Evolutionary conservation across 768 basidiomycete species (phyloP), one percentile per base, ranked within the genome.

Genomic region (Trametes maxima): DNA sequence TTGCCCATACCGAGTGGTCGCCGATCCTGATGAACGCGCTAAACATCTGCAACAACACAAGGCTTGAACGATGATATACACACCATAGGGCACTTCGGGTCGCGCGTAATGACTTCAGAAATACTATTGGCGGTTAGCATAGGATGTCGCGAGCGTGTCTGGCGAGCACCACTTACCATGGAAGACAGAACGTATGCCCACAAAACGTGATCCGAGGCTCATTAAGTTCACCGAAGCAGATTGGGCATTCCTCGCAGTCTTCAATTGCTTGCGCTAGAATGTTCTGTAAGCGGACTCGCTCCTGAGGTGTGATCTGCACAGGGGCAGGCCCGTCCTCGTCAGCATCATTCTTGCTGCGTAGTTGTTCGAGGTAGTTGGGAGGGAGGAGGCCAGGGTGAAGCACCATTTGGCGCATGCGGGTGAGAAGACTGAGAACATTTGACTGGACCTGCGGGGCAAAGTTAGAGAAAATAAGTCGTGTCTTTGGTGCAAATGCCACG

Each of bases 71-170:
- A 3, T 6, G 13, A 28, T 22, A 1, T 12, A 45, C 75, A 39
- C 60, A 89, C 90, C 90, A 94, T 89, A 5, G 92, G 92, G 71
- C 92, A 94, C 68, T 84, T 87, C n/a, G 83, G 79, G 69, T 92
- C 87, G 42, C 88, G 83, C 40, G 77, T 71, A 39, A 93, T 82
- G 44, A 86, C 83, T 71, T 90, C 87, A 19, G 80, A 80, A 62
- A 92, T 91, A 70, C 88, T 90, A 62, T 13, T 33, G 28, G 33
- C 5, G n/a, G 17, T 22, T 13, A 33, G 17, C 47, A 54, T 33
- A 37, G 4, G 28, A 33, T 8, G 28, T 33, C 28, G 8, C 28
- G 28, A 33, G 28, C 28, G 28, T 33, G 8, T 33, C 28, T 8
- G 28, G 28, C 28, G 4, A 33, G 8, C 28, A 33, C 28, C 28